Base-by-base conservation (phyloP, 2,329 filamentous ascomycete species). In the Teratosphaeria zuluensis region DNA sequence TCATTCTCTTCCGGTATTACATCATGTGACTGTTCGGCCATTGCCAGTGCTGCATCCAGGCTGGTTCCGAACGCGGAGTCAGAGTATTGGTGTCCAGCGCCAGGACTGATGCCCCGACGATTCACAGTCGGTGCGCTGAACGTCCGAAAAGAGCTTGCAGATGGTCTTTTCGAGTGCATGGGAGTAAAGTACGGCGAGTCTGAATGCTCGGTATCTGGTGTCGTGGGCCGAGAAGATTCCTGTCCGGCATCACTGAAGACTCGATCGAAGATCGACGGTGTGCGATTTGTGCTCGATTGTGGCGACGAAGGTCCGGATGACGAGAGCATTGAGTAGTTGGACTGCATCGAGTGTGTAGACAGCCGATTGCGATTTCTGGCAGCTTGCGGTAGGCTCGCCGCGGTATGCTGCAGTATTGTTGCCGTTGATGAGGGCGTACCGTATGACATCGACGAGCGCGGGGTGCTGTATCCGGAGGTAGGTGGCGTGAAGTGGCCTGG, bases 251-350 rank as follows among this genome's bases (percentile, higher is more conserved):
- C 81, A 62, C 79, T 81, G 64, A 87, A 83, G 11, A 82, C 76
- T 33, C 84, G 81, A 70, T 96, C 92, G 67, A 96, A 96, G 53
- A 96, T 78, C 0, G 89, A 85, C 12, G 82, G 90, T 55, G 82
- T 82, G 19, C 87, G 84, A 62, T 77, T 73, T 2, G 85, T 84
- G 32, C 84, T 84, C 1, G 90, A 94, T 52, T 81, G 82, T 0
- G 94, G 92, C 3, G 92, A 96, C 65, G 86, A 91, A 1, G 91
- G 87, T 1, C 87, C 80, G 0, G 92, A 95, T 1, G 88, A 90
- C 1, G 83, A 74, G 1, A 83, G 80, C 59, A 87, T 73, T 6
- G 77, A 84, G 9, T 88, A 85, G 0, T 84, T 84, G 31, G 82
- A 81, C 54, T 79, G 76, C 53, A 80, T 80, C 0, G 85, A 83